Conservation (phyloP, 2,329 filamentous ascomycete genomes). For the Colletotrichum sojae region DNA sequence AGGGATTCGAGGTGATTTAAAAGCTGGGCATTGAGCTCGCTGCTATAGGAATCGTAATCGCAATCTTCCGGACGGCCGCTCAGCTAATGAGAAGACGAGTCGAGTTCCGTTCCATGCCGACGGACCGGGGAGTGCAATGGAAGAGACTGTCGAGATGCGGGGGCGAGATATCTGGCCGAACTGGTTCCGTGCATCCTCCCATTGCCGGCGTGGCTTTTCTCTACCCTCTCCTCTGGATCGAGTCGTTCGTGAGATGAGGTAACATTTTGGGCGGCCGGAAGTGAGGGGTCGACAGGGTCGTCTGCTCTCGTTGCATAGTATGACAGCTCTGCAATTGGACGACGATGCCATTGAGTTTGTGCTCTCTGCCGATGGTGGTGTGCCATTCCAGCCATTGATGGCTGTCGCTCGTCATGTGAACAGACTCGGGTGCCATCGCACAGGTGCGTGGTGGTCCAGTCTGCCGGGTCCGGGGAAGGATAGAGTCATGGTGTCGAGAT, state of each 20-base stretch:
- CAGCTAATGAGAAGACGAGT: constrained; percentile 25
- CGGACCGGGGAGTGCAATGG: constrained; percentile 5
- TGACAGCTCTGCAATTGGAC: constrained; percentile 1
- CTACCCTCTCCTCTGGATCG: neutral
- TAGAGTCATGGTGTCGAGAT: neutral
- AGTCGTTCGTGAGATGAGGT: constrained; percentile 12
- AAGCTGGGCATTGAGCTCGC: constrained; percentile 21
- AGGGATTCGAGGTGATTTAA: constrained; percentile 8
- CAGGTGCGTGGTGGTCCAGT: neutral
- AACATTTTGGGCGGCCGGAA: neutral
- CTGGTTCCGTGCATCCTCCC: neutral
- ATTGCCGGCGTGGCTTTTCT: neutral
- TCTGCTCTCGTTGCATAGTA: neutral
- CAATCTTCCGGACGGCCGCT: constrained; percentile 15
- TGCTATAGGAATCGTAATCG: constrained; percentile 8
- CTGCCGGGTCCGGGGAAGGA: neutral
- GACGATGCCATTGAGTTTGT: constrained; percentile 20
- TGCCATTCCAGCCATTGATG: neutral
- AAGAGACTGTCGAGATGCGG: neutral
- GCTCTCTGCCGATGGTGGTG: constrained; percentile 11
- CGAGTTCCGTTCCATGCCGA: constrained; percentile 20
- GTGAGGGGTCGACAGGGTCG: constrained; percentile 22
- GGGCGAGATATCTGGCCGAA: constrained; percentile 8
- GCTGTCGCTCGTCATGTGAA: constrained; percentile 9
- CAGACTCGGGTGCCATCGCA: neutral